Conservation (phyloP, 257 asterid species). For the Solanum gracilifrons region DNA sequence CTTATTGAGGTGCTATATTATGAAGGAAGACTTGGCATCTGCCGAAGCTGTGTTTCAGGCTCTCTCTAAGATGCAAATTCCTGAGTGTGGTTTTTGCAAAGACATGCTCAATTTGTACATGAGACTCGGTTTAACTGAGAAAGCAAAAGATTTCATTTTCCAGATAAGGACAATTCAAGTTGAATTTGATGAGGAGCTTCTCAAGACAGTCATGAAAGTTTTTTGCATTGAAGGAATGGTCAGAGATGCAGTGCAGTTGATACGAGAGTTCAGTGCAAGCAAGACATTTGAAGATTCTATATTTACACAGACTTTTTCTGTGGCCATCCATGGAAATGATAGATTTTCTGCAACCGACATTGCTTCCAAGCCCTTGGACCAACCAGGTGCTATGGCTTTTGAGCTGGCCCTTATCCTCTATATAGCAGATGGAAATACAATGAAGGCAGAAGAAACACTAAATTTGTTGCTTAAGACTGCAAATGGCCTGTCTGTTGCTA, state of each 20-base stretch:
- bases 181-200: constrained; percentile 65
- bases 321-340: constrained; percentile 30
- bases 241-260: constrained; percentile 41
- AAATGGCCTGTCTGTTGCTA: constrained; percentile 51
- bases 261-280: constrained; percentile 30
- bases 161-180: constrained; percentile 49
- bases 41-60: constrained; percentile 62
- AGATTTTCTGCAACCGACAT: constrained; percentile 14
- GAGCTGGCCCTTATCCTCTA: constrained; percentile 53
- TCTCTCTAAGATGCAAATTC: constrained; percentile 49
- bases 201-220: constrained; percentile 49
- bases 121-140: constrained; percentile 50
- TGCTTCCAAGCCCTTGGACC: constrained; percentile 25
- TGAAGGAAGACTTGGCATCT: constrained; percentile 57
- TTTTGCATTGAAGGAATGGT: constrained; percentile 76
- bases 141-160: constrained; percentile 49
- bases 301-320: constrained; percentile 27
- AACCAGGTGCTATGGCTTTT: constrained; percentile 32
- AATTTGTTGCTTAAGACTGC: constrained; percentile 36
- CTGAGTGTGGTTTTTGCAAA: constrained; percentile 49
- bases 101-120: constrained; percentile 56
- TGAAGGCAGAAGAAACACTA: constrained; percentile 31
- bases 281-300: constrained; percentile 28
- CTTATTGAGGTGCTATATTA: constrained; percentile 51
- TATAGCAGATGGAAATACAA: constrained; percentile 34